phyloP scores from a whole-genome alignment of 2,329 filamentous ascomycete species.

The Hypoxylon sp. region DNA sequence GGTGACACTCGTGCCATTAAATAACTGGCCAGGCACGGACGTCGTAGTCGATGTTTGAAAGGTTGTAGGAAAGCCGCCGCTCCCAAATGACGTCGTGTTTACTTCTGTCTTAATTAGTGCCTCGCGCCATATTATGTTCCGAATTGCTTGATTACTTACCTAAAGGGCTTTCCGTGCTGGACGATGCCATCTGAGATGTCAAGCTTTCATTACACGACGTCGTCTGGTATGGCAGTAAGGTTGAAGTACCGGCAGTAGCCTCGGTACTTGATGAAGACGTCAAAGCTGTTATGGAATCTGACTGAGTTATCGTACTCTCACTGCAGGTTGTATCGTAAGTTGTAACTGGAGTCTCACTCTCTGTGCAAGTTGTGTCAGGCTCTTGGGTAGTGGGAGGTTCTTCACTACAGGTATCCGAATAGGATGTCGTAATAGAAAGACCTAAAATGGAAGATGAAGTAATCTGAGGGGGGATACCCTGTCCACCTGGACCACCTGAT shows the following conservation, averaged over 20 bases:
- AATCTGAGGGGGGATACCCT: constrained; percentile 29
- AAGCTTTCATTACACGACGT: constrained; percentile 33
- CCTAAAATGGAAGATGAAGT: constrained; percentile 27
- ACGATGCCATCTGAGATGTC: neutral
- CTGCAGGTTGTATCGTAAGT: constrained; percentile 44
- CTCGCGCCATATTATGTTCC: neutral
- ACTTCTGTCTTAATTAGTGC: constrained; percentile 37
- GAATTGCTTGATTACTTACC: constrained; percentile 37
- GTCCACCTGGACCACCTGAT: constrained; percentile 17
- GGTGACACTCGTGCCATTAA: constrained; percentile 27
- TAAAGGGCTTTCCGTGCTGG: constrained; percentile 20
- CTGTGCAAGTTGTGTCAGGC: constrained; percentile 42
- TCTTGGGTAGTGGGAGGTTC: constrained; percentile 31
- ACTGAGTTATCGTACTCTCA: constrained; percentile 41
- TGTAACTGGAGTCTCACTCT: constrained; percentile 33
- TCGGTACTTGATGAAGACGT: constrained; percentile 24
- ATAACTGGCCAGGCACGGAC: constrained; percentile 28
- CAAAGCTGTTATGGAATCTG: constrained; percentile 29
- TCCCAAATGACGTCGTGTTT: constrained; percentile 38
- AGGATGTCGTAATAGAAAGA: constrained; percentile 28
- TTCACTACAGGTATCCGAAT: constrained; percentile 42
- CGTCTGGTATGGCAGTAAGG: constrained; percentile 18
- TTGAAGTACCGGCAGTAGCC: constrained; percentile 11
- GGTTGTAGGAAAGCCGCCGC: constrained; percentile 42
- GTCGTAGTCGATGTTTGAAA: constrained; percentile 49